Evolutionary conservation across 2,329 filamentous ascomycete species (phyloP).

Genomic region (Verticillium dahliae): DNA sequence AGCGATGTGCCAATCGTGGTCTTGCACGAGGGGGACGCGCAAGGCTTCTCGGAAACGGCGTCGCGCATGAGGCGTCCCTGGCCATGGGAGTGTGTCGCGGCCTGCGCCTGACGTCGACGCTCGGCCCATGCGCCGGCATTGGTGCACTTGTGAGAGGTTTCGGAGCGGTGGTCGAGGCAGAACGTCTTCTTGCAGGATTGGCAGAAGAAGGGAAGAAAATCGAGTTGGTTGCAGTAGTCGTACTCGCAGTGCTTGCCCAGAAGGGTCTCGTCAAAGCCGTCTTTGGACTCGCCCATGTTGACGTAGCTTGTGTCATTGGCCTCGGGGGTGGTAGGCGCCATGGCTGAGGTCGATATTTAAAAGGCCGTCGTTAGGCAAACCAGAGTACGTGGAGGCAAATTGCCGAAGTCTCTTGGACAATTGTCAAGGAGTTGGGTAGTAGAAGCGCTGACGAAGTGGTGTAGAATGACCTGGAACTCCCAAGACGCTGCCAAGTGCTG

Average conservation of each 20-base stretch:
- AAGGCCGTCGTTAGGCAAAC: background rate
- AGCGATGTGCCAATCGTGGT: conserved; percentile 64
- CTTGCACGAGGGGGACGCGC: conserved; percentile 60
- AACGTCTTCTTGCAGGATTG: conserved; percentile 80
- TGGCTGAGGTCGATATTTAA: conserved; percentile 18
- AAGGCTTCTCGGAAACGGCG: conserved; percentile 56
- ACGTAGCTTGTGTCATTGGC: conserved; percentile 50
- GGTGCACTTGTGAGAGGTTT: conserved; percentile 67
- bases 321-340: conserved; percentile 45
- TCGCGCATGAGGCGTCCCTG: conserved; percentile 49
- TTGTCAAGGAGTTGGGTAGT: background rate
- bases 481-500: background rate
- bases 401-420: background rate
- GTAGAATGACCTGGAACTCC: background rate
- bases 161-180: conserved; percentile 90
- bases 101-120: conserved; percentile 46
- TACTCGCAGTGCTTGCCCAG: conserved; percentile 90
- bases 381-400: background rate
- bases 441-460: background rate
- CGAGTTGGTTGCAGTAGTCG: conserved; percentile 86
- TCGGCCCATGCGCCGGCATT: conserved; percentile 57
- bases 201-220: conserved; percentile 93
- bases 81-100: conserved; percentile 46
- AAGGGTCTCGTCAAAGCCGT: conserved; percentile 67
- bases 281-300: conserved; percentile 52